A percentile compares a stretch with the other conserved stretches of the same genome.
These are phyloP conservation scores for Ophiosphaerella korrae DNA, from an alignment of 2,329 filamentous ascomycete species.

Conservation along the genomic window DNA sequence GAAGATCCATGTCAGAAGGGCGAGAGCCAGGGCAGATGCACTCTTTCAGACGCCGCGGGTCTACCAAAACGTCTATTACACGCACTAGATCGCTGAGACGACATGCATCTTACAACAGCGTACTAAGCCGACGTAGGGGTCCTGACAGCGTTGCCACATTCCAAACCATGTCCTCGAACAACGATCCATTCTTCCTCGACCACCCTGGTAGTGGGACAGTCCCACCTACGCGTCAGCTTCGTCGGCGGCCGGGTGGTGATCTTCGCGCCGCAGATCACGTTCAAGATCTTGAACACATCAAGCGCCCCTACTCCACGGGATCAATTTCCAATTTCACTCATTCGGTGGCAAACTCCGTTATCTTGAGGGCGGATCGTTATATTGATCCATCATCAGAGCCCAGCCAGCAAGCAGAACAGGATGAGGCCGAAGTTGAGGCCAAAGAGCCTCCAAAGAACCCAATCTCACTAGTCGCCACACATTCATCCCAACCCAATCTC, in stretches of 20 bases:
- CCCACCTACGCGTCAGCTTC: constrained; percentile 47
- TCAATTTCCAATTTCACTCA: constrained; percentile 53
- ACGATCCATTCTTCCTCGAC: constrained; percentile 48
- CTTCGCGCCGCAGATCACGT: constrained; percentile 54
- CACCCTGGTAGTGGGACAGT: constrained; percentile 26
- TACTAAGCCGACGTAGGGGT: constrained; percentile 56
- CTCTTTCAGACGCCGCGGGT: constrained; percentile 42
- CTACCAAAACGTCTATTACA: constrained; percentile 34
- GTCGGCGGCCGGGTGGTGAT: constrained; percentile 56
- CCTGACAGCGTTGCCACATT: constrained; percentile 65
- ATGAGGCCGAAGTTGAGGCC: constrained; percentile 15
- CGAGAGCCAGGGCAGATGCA: constrained; percentile 39
- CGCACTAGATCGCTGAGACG: constrained; percentile 54
- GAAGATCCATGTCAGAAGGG: constrained; percentile 39
- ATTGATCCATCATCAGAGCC: constrained; percentile 20
- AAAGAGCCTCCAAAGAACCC: constrained; percentile 29
- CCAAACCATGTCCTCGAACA: constrained; percentile 48
- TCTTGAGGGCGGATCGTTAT: constrained; percentile 40
- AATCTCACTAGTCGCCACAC: constrained; percentile 54
- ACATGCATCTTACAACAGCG: constrained; percentile 66
- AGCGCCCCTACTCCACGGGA: constrained; percentile 55
- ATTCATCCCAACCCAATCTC: constrained; percentile 61
- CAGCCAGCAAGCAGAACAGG: constrained; percentile 6
- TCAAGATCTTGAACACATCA: constrained; percentile 50
- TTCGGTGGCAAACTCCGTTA: constrained; percentile 47